A percentile compares a stretch with the other conserved stretches of the same genome.
These are phyloP conservation scores for Cercospora sp. DNA, from an alignment of 2,329 filamentous ascomycete genomes.

Conservation along the genomic window DNA sequence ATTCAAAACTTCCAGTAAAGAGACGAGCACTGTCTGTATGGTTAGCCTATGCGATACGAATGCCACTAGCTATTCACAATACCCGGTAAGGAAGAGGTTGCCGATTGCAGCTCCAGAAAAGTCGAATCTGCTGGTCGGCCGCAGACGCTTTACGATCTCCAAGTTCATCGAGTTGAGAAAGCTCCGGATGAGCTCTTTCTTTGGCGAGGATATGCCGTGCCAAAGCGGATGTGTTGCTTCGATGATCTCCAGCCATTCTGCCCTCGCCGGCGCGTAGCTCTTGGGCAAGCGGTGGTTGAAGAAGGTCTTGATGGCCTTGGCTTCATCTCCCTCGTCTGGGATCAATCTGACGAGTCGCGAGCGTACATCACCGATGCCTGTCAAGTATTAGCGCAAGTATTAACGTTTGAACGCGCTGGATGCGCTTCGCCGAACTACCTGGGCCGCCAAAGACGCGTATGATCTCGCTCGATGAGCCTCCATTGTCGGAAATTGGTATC, in stretches of 20 bases:
- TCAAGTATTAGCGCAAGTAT: not conserved
- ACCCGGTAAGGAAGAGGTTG: slow-evolving; percentile 54
- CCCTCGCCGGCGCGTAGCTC: slow-evolving; percentile 60
- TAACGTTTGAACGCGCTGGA: not conserved
- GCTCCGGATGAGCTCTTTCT: slow-evolving; percentile 54
- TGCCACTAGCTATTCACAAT: slow-evolving; percentile 34
- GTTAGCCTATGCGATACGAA: slow-evolving; percentile 44
- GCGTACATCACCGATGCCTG: slow-evolving; percentile 70
- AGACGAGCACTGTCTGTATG: slow-evolving; percentile 67
- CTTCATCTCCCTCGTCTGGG: slow-evolving; percentile 64
- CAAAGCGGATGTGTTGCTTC: slow-evolving; percentile 79
- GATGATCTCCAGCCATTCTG: slow-evolving; percentile 86
- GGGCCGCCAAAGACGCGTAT: slow-evolving; percentile 94
- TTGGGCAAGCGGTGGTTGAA: slow-evolving; percentile 83
- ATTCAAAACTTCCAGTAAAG: slow-evolving; percentile 90
- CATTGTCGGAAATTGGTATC: slow-evolving; percentile 95
- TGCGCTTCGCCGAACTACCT: slow-evolving; percentile 52
- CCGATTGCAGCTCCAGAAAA: slow-evolving; percentile 54
- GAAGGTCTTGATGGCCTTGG: slow-evolving; percentile 72
- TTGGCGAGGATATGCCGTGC: slow-evolving; percentile 54
- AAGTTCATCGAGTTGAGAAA: slow-evolving; percentile 53
- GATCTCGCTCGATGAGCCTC: slow-evolving; percentile 87
- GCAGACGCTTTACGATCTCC: slow-evolving; percentile 50
- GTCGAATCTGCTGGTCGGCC: slow-evolving; percentile 51
- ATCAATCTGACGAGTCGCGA: slow-evolving; percentile 80